Evolutionary conservation across 257 asterid species (phyloP).

Genomic region (Scutellaria barbata): DNA sequence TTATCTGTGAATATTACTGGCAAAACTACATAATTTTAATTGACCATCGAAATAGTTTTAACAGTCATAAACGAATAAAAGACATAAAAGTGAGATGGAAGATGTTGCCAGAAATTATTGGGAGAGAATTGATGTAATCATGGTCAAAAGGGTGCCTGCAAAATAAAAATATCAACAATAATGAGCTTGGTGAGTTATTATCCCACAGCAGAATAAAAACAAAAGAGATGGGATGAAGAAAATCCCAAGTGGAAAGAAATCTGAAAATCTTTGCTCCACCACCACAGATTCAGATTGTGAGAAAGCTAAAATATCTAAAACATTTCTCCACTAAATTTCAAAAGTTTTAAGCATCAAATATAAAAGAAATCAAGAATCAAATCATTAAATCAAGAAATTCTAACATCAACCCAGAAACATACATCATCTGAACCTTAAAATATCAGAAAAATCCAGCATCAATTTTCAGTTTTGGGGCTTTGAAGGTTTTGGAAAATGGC

Average conservation of each 20-base stretch:
- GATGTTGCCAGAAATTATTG: no score
- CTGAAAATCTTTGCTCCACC: constrained; percentile 34
- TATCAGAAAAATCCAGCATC: constrained; percentile 20
- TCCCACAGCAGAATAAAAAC: constrained; percentile 36
- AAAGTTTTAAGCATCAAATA: constrained; percentile 20
- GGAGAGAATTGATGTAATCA: background rate
- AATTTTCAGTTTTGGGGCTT: constrained; percentile 23
- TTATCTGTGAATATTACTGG: no score
- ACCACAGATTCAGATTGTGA: constrained; percentile 75
- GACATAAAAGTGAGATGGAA: no score
- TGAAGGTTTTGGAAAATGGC: constrained; percentile 43
- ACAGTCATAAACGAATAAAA: no score
- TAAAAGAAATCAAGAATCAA: constrained; percentile 3
- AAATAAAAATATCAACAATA: background rate
- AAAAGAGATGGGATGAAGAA: constrained; percentile 52
- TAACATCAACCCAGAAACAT: constrained; percentile 19
- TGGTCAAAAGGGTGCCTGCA: background rate
- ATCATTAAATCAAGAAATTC: constrained; percentile 1
- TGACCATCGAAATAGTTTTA: no score
- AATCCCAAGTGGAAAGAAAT: constrained; percentile 43
- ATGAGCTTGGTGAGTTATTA: background rate
- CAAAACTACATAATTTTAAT: no score
- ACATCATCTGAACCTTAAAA: constrained; percentile 9
- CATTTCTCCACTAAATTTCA: constrained; percentile 25
- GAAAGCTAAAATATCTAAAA: constrained; percentile 52